A percentile compares a stretch with the other conserved stretches of the same genome.
These are phyloP conservation scores for Ogataea trehalophila DNA, from an alignment of 805 yeast genomes.

Conservation along the genomic window DNA sequence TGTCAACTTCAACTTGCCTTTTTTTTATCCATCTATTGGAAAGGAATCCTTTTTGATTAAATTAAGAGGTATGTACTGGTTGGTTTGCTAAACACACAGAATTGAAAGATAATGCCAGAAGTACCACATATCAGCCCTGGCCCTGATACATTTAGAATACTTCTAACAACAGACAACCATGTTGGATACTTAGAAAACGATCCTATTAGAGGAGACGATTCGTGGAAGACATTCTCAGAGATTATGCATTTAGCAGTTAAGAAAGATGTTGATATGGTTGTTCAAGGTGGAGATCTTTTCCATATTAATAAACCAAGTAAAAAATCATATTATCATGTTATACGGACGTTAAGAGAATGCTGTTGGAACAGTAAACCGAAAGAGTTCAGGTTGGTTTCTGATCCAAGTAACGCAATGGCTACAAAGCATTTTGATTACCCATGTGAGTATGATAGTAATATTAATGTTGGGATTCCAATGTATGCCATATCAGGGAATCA, in stretches of 20 bases:
- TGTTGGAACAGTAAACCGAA: slow-evolving; percentile 88
- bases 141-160: slow-evolving; percentile 66
- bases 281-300: slow-evolving; percentile 92
- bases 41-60: too few species aligned
- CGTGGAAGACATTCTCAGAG: slow-evolving; percentile 85
- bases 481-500: slow-evolving; percentile 95
- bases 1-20: too few species aligned
- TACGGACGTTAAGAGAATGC: slow-evolving; percentile 59
- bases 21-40: too few species aligned
- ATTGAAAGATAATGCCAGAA: slow-evolving; percentile 31
- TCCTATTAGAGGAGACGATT: slow-evolving; percentile 84
- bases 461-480: slow-evolving; percentile 83
- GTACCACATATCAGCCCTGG: slow-evolving; percentile 42
- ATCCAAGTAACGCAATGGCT: slow-evolving; percentile 60
- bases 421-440: slow-evolving; percentile 60
- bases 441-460: slow-evolving; percentile 86
- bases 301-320: slow-evolving; percentile 87
- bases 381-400: slow-evolving; percentile 76
- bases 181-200: slow-evolving; percentile 91
- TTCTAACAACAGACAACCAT: slow-evolving; percentile 93
- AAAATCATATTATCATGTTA: slow-evolving; percentile 79
- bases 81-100: too few species aligned
- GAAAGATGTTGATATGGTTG: slow-evolving; percentile 77
- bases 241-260: slow-evolving; percentile 65
- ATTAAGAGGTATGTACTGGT: too few species aligned